Evolutionary conservation across 805 yeast species (phyloP).

Genomic region (Yarrowia sp.): DNA sequence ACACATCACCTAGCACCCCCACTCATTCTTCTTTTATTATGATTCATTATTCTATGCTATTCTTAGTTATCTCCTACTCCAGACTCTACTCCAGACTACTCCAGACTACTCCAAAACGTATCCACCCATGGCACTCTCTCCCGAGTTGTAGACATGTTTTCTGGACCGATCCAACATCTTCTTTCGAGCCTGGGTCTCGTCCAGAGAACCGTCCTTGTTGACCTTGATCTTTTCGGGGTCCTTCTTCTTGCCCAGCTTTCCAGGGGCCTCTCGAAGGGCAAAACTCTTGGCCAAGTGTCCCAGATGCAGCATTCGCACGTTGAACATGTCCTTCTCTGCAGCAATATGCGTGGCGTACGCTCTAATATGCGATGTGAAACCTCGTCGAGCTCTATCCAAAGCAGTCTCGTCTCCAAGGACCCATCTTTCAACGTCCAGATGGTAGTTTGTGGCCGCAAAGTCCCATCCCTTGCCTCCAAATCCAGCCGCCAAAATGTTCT

Average conservation of each 20-base stretch:
- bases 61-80: too few relatives aligned
- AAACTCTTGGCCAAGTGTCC: slow-evolving; percentile 96
- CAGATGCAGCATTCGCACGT: slow-evolving; percentile 76
- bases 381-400: slow-evolving; percentile 68
- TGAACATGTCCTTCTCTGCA: slow-evolving; percentile 73
- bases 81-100: too few relatives aligned
- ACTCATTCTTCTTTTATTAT: too few relatives aligned
- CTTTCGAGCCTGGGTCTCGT: slow-evolving; percentile 9
- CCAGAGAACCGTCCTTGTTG: slow-evolving; percentile 12
- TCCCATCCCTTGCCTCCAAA: slow-evolving; percentile 66
- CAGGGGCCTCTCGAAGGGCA: slow-evolving; percentile 93
- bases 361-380: slow-evolving; percentile 82
- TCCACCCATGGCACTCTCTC: slow-evolving; percentile 17
- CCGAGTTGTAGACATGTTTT: not conserved
- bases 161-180: slow-evolving; percentile 12
- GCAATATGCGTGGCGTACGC: slow-evolving; percentile 95
- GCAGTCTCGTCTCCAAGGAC: slow-evolving; percentile 62
- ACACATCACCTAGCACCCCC: too few relatives aligned
- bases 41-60: not conserved
- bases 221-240: slow-evolving; percentile 24
- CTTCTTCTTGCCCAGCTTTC: slow-evolving; percentile 51
- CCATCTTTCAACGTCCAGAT: slow-evolving; percentile 84
- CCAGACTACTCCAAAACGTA: not conserved
- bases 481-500: slow-evolving; percentile 35
- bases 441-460: slow-evolving; percentile 94